Percentiles rank a stretch among this genome's conserved stretches.
Conservation (phyloP, 108 stramenopile species). For the Skeletonema menzelii region DNA sequence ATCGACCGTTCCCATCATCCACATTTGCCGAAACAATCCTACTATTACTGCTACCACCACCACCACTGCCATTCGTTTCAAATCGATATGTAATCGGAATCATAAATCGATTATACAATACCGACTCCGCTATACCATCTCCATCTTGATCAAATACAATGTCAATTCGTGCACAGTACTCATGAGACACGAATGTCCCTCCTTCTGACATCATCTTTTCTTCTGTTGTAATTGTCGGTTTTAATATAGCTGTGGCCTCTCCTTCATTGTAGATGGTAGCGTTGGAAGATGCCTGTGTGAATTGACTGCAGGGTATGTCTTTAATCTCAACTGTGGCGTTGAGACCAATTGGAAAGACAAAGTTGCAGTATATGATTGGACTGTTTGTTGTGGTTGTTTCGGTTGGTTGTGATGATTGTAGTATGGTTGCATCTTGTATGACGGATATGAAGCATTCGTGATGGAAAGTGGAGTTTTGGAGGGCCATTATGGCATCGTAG, state of each 20-base stretch:
- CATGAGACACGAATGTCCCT: background rate
- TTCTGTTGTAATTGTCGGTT: background rate
- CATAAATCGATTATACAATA: background rate
- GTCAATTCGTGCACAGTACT: conserved; percentile 9
- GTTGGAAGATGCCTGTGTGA: background rate
- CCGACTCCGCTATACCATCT: background rate
- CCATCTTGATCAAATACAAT: background rate
- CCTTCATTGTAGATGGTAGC: background rate
- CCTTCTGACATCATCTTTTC: background rate
- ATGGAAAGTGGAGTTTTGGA: conserved; percentile 2
- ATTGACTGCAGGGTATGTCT: background rate
- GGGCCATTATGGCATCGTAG: background rate
- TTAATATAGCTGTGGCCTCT: background rate
- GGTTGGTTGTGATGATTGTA: background rate
- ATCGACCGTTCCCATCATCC: background rate
- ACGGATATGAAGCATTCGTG: conserved; percentile 4
- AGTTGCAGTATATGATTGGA: conserved; percentile 4
- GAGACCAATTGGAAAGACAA: background rate
- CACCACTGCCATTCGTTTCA: background rate
- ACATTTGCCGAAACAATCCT: background rate
- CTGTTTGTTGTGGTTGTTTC: background rate
- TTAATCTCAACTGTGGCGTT: conserved; percentile 11
- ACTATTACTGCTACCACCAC: background rate
- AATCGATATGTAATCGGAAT: background rate
- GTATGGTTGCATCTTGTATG: background rate